These are phyloP conservation scores for Syzygium malaccense DNA, from an alignment of 441 rosid species.

Conservation along the genomic window DNA sequence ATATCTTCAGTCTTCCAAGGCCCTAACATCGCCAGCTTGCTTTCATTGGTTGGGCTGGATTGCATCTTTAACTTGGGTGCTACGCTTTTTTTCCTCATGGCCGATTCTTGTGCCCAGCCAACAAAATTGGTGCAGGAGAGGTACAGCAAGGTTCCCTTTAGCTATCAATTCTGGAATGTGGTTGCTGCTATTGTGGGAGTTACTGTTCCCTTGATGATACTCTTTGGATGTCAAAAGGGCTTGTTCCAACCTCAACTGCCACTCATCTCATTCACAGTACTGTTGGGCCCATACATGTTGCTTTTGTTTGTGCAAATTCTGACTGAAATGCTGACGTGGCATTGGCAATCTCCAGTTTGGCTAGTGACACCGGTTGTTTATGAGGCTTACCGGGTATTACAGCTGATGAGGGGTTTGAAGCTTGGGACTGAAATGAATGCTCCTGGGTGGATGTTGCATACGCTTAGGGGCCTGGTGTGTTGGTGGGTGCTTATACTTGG, in stretches of 20 bases:
- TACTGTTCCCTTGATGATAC: conserved; percentile 39
- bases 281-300: conserved; percentile 73
- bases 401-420: conserved; percentile 83
- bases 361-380: conserved; percentile 83
- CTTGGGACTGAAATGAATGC: conserved; percentile 66
- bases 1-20: conserved; percentile 77
- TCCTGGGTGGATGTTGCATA: conserved; percentile 74
- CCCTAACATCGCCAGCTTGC: conserved; percentile 75
- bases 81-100: conserved; percentile 75
- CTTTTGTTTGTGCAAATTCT: conserved; percentile 72
- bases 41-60: conserved; percentile 79
- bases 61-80: conserved; percentile 86
- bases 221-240: conserved; percentile 58
- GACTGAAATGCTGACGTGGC: conserved; percentile 86
- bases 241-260: conserved; percentile 62
- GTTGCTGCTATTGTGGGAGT: conserved; percentile 60
- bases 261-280: conserved; percentile 52
- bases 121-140: conserved; percentile 23
- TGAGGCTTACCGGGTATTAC: conserved; percentile 71
- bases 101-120: conserved; percentile 71
- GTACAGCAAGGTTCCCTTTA: conserved; percentile 62
- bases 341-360: conserved; percentile 93
- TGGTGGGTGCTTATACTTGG: conserved; percentile 93
- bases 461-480: conserved; percentile 70
- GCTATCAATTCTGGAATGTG: conserved; percentile 78